A percentile compares a stretch with the other conserved stretches of the same genome.
phyloP scores from a whole-genome alignment of 2,329 filamentous ascomycete species.

The Colletotrichum falcatum region DNA sequence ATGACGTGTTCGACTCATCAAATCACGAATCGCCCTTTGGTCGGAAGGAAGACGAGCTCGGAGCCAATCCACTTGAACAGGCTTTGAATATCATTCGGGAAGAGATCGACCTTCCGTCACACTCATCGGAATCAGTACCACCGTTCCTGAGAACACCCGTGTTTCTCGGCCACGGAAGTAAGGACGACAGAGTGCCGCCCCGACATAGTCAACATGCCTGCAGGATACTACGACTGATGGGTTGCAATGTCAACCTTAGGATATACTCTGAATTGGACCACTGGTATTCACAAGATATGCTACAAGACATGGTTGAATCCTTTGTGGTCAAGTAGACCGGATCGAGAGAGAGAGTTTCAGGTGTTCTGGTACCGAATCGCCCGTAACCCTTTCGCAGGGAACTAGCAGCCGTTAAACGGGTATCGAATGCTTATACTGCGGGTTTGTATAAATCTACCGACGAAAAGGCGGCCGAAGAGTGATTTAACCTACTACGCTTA shows the following conservation, averaged over 20 bases:
- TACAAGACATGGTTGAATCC: slow-evolving; percentile 53
- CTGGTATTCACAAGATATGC: slow-evolving; percentile 58
- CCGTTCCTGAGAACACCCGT: slow-evolving; percentile 51
- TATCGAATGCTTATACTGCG: neutral
- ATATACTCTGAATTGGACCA: slow-evolving; percentile 58
- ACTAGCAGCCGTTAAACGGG: neutral
- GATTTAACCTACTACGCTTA: neutral
- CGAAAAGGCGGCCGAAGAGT: neutral
- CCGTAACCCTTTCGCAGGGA: neutral
- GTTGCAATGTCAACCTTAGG: slow-evolving; percentile 50
- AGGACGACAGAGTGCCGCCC: slow-evolving; percentile 57
- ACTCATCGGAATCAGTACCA: neutral
- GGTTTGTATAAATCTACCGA: neutral
- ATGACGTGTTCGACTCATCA: neutral
- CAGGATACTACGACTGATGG: slow-evolving; percentile 50
- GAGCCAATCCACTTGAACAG: neutral
- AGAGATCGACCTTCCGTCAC: slow-evolving; percentile 21
- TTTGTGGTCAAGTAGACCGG: slow-evolving; percentile 31
- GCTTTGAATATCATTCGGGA: slow-evolving; percentile 16
- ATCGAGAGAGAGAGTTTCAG: neutral
- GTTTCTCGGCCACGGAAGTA: slow-evolving; percentile 59
- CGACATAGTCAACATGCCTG: slow-evolving; percentile 51
- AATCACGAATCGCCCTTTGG: neutral
- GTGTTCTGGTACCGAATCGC: no score
- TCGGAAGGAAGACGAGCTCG: neutral